Evolutionary conservation across 176 grass and related monocot species (phyloP).

Genomic region (Echinochloa phyllopogon): DNA sequence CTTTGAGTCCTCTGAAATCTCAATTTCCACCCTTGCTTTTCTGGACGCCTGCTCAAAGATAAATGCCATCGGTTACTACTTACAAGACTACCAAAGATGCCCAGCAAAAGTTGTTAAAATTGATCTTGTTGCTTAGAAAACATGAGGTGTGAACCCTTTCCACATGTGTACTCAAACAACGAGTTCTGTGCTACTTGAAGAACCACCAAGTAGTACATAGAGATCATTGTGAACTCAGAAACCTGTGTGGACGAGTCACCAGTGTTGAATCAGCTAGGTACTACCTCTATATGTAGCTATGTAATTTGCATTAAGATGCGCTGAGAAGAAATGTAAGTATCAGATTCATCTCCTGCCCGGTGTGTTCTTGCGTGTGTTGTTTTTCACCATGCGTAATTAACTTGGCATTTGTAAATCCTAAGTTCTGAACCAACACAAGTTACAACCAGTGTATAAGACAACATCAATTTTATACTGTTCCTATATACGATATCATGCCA

Average conservation of each 20-base stretch:
- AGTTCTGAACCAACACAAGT: neutral
- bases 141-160: neutral
- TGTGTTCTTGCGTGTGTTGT: constrained; percentile 1
- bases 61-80: constrained; percentile 36
- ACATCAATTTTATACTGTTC: constrained; percentile 1
- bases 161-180: neutral
- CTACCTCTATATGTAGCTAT: neutral
- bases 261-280: constrained; percentile 6
- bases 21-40: constrained; percentile 82
- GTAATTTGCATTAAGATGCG: constrained; percentile 2
- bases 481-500: constrained; percentile 14
- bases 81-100: neutral
- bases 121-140: neutral
- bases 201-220: neutral
- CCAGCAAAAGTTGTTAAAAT: neutral
- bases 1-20: constrained; percentile 84
- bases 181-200: neutral
- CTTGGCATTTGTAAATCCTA: neutral
- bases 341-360: neutral
- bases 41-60: constrained; percentile 62
- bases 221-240: neutral
- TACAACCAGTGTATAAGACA: constrained; percentile 8
- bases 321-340: neutral
- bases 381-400: neutral
- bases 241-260: neutral